phyloP scores from a whole-genome alignment of 768 basidiomycete genomes.

The Cyclocybe aegerita region DNA sequence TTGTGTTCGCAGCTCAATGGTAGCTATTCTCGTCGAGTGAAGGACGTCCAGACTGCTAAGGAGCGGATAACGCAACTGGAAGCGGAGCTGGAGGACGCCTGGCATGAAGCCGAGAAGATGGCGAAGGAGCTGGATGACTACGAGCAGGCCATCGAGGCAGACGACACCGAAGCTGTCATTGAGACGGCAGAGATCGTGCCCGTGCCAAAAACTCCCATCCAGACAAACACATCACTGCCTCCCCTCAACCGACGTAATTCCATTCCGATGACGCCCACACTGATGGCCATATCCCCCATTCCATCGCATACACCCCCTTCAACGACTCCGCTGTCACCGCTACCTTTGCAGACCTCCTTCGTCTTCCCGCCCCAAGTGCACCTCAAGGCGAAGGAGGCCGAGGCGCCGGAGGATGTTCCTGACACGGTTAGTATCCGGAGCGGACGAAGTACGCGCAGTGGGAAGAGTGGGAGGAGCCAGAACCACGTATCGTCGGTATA shows the following conservation, averaged over 20 bases:
- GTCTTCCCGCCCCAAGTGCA: conserved; percentile 19
- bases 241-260: conserved; percentile 16
- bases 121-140: conserved; percentile 71
- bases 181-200: conserved; percentile 46
- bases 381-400: conserved; percentile 22
- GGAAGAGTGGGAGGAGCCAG: conserved; percentile 32
- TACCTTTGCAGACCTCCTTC: conserved; percentile 9
- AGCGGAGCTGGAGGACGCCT: conserved; percentile 77
- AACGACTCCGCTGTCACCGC: conserved; percentile 10
- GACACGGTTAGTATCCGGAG: conserved; percentile 42
- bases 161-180: conserved; percentile 40
- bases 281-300: conserved; percentile 17
- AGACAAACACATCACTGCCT: conserved; percentile 1
- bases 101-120: conserved; percentile 73
- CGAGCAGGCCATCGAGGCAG: conserved; percentile 36
- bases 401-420: conserved; percentile 25
- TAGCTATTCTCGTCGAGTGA: conserved; percentile 64
- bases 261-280: conserved; percentile 21
- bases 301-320: conserved; percentile 15
- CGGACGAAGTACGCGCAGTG: conserved; percentile 27
- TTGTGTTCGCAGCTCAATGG: conserved; percentile 51
- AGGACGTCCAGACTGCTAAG: conserved; percentile 51
- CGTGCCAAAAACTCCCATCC: conserved; percentile 23
- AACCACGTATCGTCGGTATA: conserved; percentile 45
- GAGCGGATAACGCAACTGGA: conserved; percentile 54